Evolutionary conservation across 345 rosid genomes (phyloP), one percentile per base, ranked within the genome.

Genomic region (Pseudoturritis turrita): DNA sequence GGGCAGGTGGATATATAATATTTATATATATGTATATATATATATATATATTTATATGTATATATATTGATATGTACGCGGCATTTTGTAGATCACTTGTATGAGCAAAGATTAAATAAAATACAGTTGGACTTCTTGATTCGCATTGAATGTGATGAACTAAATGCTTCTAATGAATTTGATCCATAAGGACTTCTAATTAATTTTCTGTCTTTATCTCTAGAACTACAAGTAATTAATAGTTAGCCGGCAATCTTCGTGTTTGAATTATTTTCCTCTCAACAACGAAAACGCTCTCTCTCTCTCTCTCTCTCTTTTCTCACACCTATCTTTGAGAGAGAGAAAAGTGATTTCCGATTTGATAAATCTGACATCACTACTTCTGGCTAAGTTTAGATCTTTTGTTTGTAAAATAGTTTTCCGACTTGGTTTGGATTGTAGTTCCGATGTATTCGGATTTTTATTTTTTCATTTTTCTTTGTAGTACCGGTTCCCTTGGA

Each of bases 131-230:
- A 28, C 43, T 21, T 65, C n/a, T 73, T 17, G 5, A 56, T 14
- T 47, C 10, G 45, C 72, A 74, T 74, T 74, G 14, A 73, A 74
- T 74, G 78, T 65, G 71, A 40, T 50, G 68, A 54, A 39, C 70
- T 45, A 53, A 63, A 9, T 8, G 23, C 15, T 12, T 53, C 26
- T 3, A 31, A 41, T n/a, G 62, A 43, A 15, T 53, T 72, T 72
- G 70, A 53, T 43, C 39, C 46, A 25, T 53, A 1, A 10, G 45
- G 19, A 62, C 26, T 68, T 50, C 43, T 61, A 49, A 49, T 60
- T 37, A 17, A 47, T 6, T 18, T 37, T 50, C 9, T 60, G 37
- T 60, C 52, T n/a, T 49, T 39, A 31, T 43, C 44, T 29, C 44
- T 63, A 35, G 21, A 33, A 19, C 31, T 18, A 33, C 3, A 33